These are phyloP conservation scores for Rosa rugosa DNA, from an alignment of 306 rosid genomes.

Conservation along the genomic window DNA sequence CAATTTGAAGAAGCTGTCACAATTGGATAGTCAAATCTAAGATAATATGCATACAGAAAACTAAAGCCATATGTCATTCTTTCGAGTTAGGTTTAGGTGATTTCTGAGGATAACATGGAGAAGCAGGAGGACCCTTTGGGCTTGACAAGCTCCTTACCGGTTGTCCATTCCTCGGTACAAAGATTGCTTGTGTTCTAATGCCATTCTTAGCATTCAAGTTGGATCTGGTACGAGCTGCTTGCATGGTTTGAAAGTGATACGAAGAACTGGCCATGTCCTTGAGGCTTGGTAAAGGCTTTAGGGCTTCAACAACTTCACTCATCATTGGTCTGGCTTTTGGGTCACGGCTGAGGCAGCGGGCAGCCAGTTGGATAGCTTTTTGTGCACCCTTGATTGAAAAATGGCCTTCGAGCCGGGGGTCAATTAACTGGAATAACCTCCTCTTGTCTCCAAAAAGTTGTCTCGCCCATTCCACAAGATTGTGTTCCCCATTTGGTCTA, in stretches of 20 bases:
- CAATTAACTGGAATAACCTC: constrained; percentile 69
- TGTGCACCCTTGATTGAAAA: constrained; percentile 87
- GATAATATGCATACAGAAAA: constrained; percentile 14
- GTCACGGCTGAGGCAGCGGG: constrained; percentile 84
- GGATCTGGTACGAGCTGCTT: constrained; percentile 70
- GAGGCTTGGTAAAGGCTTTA: constrained; percentile 75
- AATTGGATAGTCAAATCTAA: background rate
- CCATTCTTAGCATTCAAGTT: constrained; percentile 57
- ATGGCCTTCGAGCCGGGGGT: constrained; percentile 93
- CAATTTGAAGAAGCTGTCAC: constrained; percentile 8
- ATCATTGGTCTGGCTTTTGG: constrained; percentile 87
- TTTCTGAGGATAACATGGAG: constrained; percentile 50
- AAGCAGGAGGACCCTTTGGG: constrained; percentile 59
- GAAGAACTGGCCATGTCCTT: constrained; percentile 92
- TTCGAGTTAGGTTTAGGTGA: constrained; percentile 46
- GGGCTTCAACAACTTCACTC: constrained; percentile 73
- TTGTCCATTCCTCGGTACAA: constrained; percentile 64
- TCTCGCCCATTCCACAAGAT: constrained; percentile 92
- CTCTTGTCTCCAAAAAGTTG: constrained; percentile 76
- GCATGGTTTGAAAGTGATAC: constrained; percentile 58
- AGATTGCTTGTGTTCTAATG: constrained; percentile 51
- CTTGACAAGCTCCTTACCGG: constrained; percentile 66
- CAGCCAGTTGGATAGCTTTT: constrained; percentile 67
- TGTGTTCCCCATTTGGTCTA: constrained; percentile 93
- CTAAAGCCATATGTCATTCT: constrained; percentile 20